These are phyloP conservation scores for Lignosus rhinocerotis DNA, from an alignment of 1,284 basidiomycete species.

Conservation along the genomic window DNA sequence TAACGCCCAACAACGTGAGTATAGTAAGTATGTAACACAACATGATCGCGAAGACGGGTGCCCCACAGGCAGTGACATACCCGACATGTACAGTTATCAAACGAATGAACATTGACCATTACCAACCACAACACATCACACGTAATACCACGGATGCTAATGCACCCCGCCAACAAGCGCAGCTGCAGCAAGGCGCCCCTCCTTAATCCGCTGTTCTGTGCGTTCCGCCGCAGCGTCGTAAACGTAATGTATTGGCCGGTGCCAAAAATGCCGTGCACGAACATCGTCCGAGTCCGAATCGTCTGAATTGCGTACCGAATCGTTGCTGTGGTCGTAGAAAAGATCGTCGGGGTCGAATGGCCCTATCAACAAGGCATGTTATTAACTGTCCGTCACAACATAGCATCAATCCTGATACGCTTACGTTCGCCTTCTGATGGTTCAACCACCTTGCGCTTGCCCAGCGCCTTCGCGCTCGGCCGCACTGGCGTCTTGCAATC, in stretches of 20 bases:
- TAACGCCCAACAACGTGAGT: not conserved
- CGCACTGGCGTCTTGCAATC: conserved; percentile 38
- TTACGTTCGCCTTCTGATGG: conserved; percentile 44
- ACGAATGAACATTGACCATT: not conserved
- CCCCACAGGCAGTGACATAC: not conserved
- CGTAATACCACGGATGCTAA: conserved; percentile 18
- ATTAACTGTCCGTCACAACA: not conserved
- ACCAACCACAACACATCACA: not conserved
- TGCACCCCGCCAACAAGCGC: conserved; percentile 42
- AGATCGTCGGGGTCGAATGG: conserved; percentile 45
- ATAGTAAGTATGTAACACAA: conserved; percentile 23
- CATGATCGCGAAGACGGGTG: conserved; percentile 14
- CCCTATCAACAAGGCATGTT: conserved; percentile 20
- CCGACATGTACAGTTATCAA: not conserved
- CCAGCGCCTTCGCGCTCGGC: conserved; percentile 77
- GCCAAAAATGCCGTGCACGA: conserved; percentile 28
- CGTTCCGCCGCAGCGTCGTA: conserved; percentile 83
- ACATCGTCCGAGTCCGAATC: conserved; percentile 43
- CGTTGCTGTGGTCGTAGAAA: conserved; percentile 41
- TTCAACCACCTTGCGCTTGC: conserved; percentile 69
- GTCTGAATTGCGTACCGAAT: conserved; percentile 30
- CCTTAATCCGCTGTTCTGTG: conserved; percentile 57
- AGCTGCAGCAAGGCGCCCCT: conserved; percentile 36
- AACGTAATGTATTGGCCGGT: conserved; percentile 63
- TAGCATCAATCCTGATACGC: conserved; percentile 21